A percentile compares a stretch with the other conserved stretches of the same genome.
Evolutionary conservation across 192 early-diverging fungal species (phyloP).

Genomic region (Coemansia sp.): DNA sequence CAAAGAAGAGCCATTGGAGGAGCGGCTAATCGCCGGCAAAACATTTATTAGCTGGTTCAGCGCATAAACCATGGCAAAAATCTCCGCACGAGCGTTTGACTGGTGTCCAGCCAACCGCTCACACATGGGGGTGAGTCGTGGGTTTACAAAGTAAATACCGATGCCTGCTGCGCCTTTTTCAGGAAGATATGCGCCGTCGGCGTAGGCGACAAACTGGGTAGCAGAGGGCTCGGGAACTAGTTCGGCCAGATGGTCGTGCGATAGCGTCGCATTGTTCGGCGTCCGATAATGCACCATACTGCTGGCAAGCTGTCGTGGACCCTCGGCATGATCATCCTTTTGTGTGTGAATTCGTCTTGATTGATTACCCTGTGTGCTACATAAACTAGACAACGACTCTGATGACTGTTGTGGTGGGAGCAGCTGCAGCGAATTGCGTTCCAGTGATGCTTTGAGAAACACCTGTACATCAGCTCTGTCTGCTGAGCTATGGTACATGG

Average conservation of each 20-base stretch:
- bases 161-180: conserved; percentile 36
- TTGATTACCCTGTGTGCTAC: neutral
- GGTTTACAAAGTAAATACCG: conserved; percentile 38
- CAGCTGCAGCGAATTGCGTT: conserved; percentile 12
- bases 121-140: conserved; percentile 20
- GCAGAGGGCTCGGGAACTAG: conserved; percentile 27
- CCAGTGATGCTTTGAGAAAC: conserved; percentile 18
- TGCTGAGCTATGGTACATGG: conserved; percentile 27
- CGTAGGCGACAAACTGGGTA: conserved; percentile 25
- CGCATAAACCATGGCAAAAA: conserved; percentile 29
- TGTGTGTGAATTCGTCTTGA: neutral
- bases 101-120: conserved; percentile 33
- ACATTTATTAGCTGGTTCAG: conserved; percentile 10
- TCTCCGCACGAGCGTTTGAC: conserved; percentile 42
- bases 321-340: neutral
- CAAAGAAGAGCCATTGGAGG: neutral
- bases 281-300: conserved; percentile 32
- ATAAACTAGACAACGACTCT: too few species aligned
- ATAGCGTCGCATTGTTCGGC: conserved; percentile 37
- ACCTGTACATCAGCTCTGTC: conserved; percentile 8
- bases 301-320: neutral
- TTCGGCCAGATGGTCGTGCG: conserved; percentile 42
- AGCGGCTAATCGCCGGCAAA: neutral
- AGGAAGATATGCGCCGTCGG: conserved; percentile 40
- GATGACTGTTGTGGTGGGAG: neutral